Base-by-base conservation (phyloP, 176 grass and related monocot genomes). In the Musa schizocarpa region DNA sequence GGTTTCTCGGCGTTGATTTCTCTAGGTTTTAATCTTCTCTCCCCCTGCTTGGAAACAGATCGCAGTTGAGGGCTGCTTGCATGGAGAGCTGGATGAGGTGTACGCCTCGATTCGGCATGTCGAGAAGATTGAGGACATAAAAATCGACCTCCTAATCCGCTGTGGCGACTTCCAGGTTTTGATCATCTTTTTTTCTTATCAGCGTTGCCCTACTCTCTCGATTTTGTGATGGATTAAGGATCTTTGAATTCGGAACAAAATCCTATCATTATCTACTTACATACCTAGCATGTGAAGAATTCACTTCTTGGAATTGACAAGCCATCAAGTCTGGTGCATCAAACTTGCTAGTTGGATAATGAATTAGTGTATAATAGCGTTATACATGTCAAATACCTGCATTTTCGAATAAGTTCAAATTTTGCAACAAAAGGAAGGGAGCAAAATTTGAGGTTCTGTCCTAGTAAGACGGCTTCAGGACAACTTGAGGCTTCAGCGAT, bases 81-180 rank as follows among this genome's bases (percentile, higher is more conserved):
- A 92, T 52, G 88, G 90, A 25, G 95, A 93, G 50, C 82, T 98
- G 49, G 90, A 98, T 79, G 80, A 63, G 69, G 90, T 98, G 55
- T 98, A 98, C 27, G 84, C 82, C 29, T 89, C 90, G 13, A 63
- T 98, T 61, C 87, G 57, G 10, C 73, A 58, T 11, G 74, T 93
- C 53, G 88, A 93, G 86, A 75, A 87, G 73, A 82, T 74, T 2
- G 88, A 91, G 75, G 89, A 84, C 59, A 54, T 80, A 23, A 93
- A 98, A 82, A 98, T 93, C 62, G 95, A 93, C 55, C 90, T 98
- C 70, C 90, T 93, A 10, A 74, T 96, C 54, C 91, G 95, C 81
- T 98, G 90, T 9, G 88, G 90, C 6, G 95, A 91, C 78, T 93
- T 98, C 83, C 95, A 91, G 90, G 95, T 97, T n/a, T 53, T 21